Conservation (phyloP, 2,329 filamentous ascomycete species). For the Aspergillus tamarii region DNA sequence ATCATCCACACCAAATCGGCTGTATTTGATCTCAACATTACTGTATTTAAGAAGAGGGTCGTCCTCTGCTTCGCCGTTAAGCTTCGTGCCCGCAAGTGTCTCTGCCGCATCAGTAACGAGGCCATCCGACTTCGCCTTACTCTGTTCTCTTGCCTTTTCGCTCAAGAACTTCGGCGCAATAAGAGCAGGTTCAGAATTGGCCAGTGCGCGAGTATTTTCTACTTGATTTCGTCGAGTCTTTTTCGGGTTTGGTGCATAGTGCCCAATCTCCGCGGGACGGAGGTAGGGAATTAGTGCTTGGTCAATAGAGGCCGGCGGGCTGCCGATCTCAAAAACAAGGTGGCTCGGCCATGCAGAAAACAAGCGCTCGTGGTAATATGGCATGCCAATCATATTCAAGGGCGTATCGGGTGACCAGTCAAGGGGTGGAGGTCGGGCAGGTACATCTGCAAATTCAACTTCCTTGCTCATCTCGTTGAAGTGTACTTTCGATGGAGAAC, state of each 20-base stretch:
- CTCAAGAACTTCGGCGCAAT: conserved; percentile 90
- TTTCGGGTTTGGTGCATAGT: conserved; percentile 76
- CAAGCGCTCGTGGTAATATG: conserved; percentile 86
- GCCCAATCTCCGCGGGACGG: conserved; percentile 72
- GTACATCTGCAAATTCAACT: conserved; percentile 73
- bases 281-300: conserved; percentile 69
- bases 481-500: conserved; percentile 79
- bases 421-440: conserved; percentile 63
- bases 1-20: conserved; percentile 98
- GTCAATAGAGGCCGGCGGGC: conserved; percentile 76
- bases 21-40: conserved; percentile 97
- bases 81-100: conserved; percentile 67
- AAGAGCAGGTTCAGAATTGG: conserved; percentile 63
- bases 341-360: conserved; percentile 89
- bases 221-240: conserved; percentile 79
- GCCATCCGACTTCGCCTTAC: conserved; percentile 43
- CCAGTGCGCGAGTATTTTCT: conserved; percentile 70
- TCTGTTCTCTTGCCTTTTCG: conserved; percentile 76
- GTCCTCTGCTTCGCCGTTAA: conserved; percentile 72
- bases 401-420: conserved; percentile 78
- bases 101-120: conserved; percentile 62
- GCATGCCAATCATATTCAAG: conserved; percentile 83
- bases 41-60: conserved; percentile 89
- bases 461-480: conserved; percentile 82
- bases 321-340: conserved; percentile 81